Evolutionary conservation across 2,329 filamentous ascomycete species (phyloP), one percentile per base, ranked within the genome.

Genomic region (Colletotrichum sp.): DNA sequence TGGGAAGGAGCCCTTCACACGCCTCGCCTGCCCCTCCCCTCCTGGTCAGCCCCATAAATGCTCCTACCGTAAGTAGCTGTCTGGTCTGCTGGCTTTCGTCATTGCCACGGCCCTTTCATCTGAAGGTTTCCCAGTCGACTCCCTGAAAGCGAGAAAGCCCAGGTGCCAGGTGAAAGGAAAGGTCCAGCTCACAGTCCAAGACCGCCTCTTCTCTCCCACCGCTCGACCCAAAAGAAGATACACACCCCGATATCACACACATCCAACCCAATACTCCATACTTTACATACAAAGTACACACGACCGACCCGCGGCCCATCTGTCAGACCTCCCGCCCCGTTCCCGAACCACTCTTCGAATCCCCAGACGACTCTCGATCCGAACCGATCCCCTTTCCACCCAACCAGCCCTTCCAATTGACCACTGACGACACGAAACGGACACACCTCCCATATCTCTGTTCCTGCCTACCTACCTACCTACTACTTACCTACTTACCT

Each of bases 71-170:
- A 64, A 26, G 59, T 60, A 76, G 73, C 74, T 73, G 64, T 76
- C 70, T 49, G 8, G 52, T 30, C 44, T 65, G 74, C 70, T 65
- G 64, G 26, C 74, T 74, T 76, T 76, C 74, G 74, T 76, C 74
- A 76, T 76, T 74, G 70, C 70, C 74, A 76, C 74, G 34, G 70
- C 70, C 74, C 59, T 76, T 76, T 76, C 74, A 65, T 76, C 74
- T 69, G 74, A 76, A 69, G 74, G 72, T 24, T 73, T 69, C 44
- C 69, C 69, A 30, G 60, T 71, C 60, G 60, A 66, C 72, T 75
- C 26, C 62, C 70, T 69, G 68, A 62, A 62, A 60, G 44, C 44
- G 44, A 49, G 44, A 49, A 13, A 49, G 44, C 44, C 44, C n/a
- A 49, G 44, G 44, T n/a, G 44, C 44, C n/a, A 49, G 44, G 44